These are phyloP conservation scores for Astraeus odoratus DNA, from an alignment of 768 basidiomycete species.

Conservation along the genomic window DNA sequence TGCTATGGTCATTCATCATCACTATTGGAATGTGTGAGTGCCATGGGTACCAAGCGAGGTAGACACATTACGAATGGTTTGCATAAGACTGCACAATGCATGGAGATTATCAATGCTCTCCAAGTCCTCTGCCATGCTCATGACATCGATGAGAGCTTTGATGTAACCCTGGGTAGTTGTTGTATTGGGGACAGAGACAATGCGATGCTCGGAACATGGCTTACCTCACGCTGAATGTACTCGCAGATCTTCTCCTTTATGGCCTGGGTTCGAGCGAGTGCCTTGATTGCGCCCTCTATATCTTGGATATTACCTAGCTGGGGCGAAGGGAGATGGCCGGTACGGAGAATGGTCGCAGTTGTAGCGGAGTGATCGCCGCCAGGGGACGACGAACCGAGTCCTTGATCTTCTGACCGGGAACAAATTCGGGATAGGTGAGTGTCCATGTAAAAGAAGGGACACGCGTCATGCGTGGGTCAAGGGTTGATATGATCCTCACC, in stretches of 20 bases:
- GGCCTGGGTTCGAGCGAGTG: slow-evolving; percentile 60
- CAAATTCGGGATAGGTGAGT: slow-evolving; percentile 8
- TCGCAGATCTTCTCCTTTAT: slow-evolving; percentile 85
- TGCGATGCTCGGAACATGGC: slow-evolving; percentile 15
- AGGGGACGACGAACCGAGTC: slow-evolving; percentile 54
- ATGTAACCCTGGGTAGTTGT: slow-evolving; percentile 66
- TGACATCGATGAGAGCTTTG: slow-evolving; percentile 75
- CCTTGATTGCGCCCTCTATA: slow-evolving; percentile 73
- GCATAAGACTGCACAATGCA: slow-evolving; percentile 86
- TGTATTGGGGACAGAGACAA: slow-evolving; percentile 5
- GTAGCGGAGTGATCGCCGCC: slow-evolving; percentile 54
- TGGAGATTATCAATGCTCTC: slow-evolving; percentile 89
- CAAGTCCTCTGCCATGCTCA: slow-evolving; percentile 86
- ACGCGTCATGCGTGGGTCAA: slow-evolving; percentile 9
- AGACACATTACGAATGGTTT: slow-evolving; percentile 69
- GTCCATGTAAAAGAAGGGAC: slow-evolving; percentile 11
- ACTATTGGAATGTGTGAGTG: slow-evolving; percentile 41
- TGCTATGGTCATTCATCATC: slow-evolving; percentile 87
- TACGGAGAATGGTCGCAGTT: slow-evolving; percentile 58
- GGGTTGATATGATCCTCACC: slow-evolving; percentile 36
- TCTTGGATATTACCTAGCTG: slow-evolving; percentile 70
- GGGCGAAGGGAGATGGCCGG: slow-evolving; percentile 70
- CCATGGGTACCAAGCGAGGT: background rate
- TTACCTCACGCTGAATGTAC: slow-evolving; percentile 79
- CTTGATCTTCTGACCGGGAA: slow-evolving; percentile 36